phyloP scores from a whole-genome alignment of 768 basidiomycete species.

The Hericium coralloides region DNA sequence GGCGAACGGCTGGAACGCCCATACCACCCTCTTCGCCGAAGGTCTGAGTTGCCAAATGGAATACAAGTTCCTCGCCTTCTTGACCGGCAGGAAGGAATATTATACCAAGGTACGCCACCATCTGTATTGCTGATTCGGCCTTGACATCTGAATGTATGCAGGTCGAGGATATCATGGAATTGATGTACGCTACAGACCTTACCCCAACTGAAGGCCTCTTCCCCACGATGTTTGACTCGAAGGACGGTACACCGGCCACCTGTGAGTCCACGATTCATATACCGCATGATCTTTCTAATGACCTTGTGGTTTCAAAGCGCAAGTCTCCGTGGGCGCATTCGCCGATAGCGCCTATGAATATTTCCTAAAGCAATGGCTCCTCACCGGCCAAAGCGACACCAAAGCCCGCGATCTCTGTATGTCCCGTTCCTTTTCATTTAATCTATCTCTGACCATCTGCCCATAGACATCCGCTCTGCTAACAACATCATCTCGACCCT shows the following conservation, averaged over 20 bases:
- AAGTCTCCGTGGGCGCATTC: slow-evolving; percentile 51
- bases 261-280: background rate
- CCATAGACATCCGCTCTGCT: slow-evolving; percentile 49
- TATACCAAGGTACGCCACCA: slow-evolving; percentile 39
- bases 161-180: slow-evolving; percentile 41
- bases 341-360: slow-evolving; percentile 77
- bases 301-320: background rate
- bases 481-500: slow-evolving; percentile 55
- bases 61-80: slow-evolving; percentile 72
- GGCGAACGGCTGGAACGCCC: background rate
- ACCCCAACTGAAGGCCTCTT: background rate
- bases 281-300: background rate
- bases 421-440: slow-evolving; percentile 14
- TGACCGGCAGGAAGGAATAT: slow-evolving; percentile 62
- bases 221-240: background rate
- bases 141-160: slow-evolving; percentile 16
- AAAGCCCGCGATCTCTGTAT: slow-evolving; percentile 58
- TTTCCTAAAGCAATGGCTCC: slow-evolving; percentile 61
- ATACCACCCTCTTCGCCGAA: slow-evolving; percentile 49
- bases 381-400: slow-evolving; percentile 55
- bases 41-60: slow-evolving; percentile 78
- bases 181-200: background rate
- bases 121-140: background rate
- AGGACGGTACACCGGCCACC: background rate
- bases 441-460: background rate